Conservation (phyloP, 345 rosid species). For the Arabidopsis arenosa region DNA sequence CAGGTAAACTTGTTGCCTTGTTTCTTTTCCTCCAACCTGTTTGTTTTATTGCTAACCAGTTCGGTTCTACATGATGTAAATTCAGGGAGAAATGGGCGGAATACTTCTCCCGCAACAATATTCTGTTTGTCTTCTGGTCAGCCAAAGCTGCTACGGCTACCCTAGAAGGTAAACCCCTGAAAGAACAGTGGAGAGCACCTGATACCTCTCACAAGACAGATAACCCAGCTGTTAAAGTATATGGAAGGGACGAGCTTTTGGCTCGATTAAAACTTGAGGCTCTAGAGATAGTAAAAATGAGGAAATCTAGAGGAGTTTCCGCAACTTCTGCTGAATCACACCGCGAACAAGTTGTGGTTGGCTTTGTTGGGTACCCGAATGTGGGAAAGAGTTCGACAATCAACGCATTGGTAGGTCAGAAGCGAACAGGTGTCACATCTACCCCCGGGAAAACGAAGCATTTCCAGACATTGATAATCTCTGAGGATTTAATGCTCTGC, state of each 20-base stretch:
- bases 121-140: slow-evolving; percentile 87
- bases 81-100: slow-evolving; percentile 85
- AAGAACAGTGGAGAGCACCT: slow-evolving; percentile 48
- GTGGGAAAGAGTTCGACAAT: slow-evolving; percentile 96
- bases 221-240: slow-evolving; percentile 63
- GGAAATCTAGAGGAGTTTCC: slow-evolving; percentile 50
- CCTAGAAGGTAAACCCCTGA: slow-evolving; percentile 69
- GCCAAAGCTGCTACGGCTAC: slow-evolving; percentile 89
- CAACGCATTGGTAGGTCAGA: slow-evolving; percentile 93
- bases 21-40: slow-evolving; percentile 6
- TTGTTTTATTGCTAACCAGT: slow-evolving; percentile 18
- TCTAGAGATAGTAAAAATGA: slow-evolving; percentile 66
- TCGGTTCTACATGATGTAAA: slow-evolving; percentile 21
- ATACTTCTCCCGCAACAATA: slow-evolving; percentile 60
- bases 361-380: slow-evolving; percentile 95
- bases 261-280: slow-evolving; percentile 73
- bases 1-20: slow-evolving; percentile 51
- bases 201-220: slow-evolving; percentile 46
- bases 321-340: slow-evolving; percentile 40
- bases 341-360: slow-evolving; percentile 63
- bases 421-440: slow-evolving; percentile 89
- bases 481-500: slow-evolving; percentile 79
- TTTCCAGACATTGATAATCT: slow-evolving; percentile 86
- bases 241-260: slow-evolving; percentile 86
- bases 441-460: slow-evolving; percentile 98